Evolutionary conservation across 1,139 yeast genomes (phyloP).

Genomic region (Yamadazyma dushanensis): DNA sequence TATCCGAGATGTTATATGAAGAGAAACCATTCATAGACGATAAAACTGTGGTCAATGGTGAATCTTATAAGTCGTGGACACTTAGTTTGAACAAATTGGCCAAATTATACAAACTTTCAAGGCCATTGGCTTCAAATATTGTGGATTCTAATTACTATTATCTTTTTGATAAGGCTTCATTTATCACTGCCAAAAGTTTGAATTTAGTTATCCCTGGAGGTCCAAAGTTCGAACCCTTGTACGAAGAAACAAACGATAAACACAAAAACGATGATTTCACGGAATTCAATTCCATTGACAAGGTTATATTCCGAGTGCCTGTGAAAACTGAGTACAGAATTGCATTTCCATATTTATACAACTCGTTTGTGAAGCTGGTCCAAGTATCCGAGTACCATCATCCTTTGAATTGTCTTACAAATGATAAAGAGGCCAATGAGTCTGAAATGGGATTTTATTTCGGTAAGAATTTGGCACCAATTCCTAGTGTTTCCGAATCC

Average conservation of each 20-base stretch:
- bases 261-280: constrained; percentile 76
- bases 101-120: constrained; percentile 62
- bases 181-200: constrained; percentile 87
- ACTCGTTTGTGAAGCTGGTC: constrained; percentile 72
- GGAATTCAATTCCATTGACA: constrained; percentile 85
- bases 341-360: constrained; percentile 83
- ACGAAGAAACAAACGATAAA: constrained; percentile 54
- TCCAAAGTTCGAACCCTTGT: constrained; percentile 92
- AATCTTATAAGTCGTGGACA: constrained; percentile 74
- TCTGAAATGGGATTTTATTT: constrained; percentile 27
- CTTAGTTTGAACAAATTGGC: constrained; percentile 64
- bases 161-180: constrained; percentile 73
- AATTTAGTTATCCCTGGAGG: constrained; percentile 92
- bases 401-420: constrained; percentile 52
- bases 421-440: constrained; percentile 37
- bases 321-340: constrained; percentile 81
- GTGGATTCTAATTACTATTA: constrained; percentile 60
- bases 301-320: constrained; percentile 78
- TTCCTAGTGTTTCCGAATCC: constrained; percentile 10
- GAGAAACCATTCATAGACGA: constrained; percentile 70
- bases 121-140: constrained; percentile 63
- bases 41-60: constrained; percentile 59
- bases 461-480: constrained; percentile 12
- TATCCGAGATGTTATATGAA: constrained; percentile 80
- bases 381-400: constrained; percentile 60